Evolutionary conservation across 495 filamentous ascomycete species (phyloP), one percentile per base, ranked within the genome.

Genomic region (Endocarpon pusillum): DNA sequence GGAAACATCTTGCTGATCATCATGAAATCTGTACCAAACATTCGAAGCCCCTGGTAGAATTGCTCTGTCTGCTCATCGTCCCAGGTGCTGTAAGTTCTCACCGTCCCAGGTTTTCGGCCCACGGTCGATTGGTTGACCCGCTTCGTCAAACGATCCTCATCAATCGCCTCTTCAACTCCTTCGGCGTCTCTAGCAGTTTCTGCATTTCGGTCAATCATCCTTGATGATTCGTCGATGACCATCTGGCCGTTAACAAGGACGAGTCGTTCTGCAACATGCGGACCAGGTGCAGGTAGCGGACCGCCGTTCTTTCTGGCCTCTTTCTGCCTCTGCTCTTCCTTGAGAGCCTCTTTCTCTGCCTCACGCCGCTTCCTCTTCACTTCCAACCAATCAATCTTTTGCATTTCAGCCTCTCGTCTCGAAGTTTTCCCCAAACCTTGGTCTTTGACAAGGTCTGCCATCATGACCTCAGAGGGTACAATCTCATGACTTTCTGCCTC

Each of bases 11-110:
- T 73, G 44, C 71, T 69, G 45, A 97, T 91, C 43, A 83, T 79
- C 53, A 75, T 69, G 49, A 96, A 96, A 49, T 96, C 85, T 0
- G 85, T 94, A 19, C 89, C 91, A 48, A 91, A 94, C 67, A 81
- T 83, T 19, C 68, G 59, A 2, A 97, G 60, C 0, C 77, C 78
- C 14, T 78, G 64, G 49, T 92, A 96, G 55, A 96, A 96, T 19
- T 73, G 55, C 20, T 87, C 81, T 2, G 81, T 93, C 31, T 73
- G 61, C 7, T 75, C 73, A 16, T 73, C 69, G 32, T 72, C 69
- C 89, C 89, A 97, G 2, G 69, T 5, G n/a, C n/a, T n/a, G 63
- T 36, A 81, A 67, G 9, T 71, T 67, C 46, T 22, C 5, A 17
- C 14, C 19, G 14, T 31, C 28, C 12, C 19, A 15, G 7, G 28